Evolutionary conservation across 495 filamentous ascomycete species (phyloP).

Genomic region (Xylaria flabelliformis): DNA sequence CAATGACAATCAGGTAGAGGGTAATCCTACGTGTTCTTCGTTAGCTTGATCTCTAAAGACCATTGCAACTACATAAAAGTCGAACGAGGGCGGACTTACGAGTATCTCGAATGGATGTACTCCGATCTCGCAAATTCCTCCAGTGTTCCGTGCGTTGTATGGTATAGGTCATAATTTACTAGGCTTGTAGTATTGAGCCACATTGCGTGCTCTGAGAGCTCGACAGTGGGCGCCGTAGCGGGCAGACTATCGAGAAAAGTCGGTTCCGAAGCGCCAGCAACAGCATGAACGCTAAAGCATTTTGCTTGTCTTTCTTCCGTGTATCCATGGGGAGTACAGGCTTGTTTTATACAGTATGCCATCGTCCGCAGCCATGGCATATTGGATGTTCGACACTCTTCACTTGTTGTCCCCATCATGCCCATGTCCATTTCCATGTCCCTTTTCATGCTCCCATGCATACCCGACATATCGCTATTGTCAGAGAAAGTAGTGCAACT

Average conservation of each 20-base stretch:
- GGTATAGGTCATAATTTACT: slow-evolving; percentile 11
- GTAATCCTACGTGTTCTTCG: slow-evolving; percentile 1
- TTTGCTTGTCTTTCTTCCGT: slow-evolving; percentile 5
- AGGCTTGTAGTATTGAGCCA: slow-evolving; percentile 23
- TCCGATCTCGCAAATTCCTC: slow-evolving; percentile 19
- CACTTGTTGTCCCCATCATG: slow-evolving; percentile 19
- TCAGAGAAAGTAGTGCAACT: slow-evolving; percentile 16
- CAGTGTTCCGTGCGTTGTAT: slow-evolving; percentile 12
- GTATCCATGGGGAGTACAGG: slow-evolving; percentile 13
- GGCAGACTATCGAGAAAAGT: slow-evolving; percentile 11
- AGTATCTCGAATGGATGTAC: slow-evolving; percentile 19
- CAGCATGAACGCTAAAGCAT: slow-evolving; percentile 11
- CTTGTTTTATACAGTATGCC: slow-evolving; percentile 24
- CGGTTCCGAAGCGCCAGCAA: slow-evolving; percentile 7
- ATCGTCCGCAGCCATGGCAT: slow-evolving; percentile 21
- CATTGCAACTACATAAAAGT: neutral
- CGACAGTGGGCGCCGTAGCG: slow-evolving; percentile 1
- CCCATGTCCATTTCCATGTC: slow-evolving; percentile 15
- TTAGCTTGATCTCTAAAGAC: no score
- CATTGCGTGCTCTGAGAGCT: slow-evolving; percentile 1
- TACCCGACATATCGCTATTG: neutral
- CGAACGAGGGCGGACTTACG: slow-evolving; percentile 13
- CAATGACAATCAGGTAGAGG: slow-evolving; percentile 22
- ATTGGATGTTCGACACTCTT: slow-evolving; percentile 22
- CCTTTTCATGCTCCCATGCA: slow-evolving; percentile 1